These are phyloP conservation scores for Cercophora sp. DNA, from an alignment of 495 filamentous ascomycete species.

Conservation along the genomic window DNA sequence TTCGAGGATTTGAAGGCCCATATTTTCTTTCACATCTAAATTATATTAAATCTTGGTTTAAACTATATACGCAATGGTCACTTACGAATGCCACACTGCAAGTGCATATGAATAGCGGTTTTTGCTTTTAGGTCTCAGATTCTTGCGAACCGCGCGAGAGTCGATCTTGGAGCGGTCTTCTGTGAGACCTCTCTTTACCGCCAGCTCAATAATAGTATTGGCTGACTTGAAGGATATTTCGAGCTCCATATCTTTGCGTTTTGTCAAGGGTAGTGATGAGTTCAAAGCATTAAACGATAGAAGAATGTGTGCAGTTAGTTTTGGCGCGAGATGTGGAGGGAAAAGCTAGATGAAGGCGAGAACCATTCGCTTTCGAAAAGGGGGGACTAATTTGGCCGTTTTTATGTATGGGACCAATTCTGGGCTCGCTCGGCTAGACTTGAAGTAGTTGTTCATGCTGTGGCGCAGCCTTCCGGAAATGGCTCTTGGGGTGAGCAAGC, in stretches of 20 bases:
- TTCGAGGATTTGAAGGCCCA: constrained; percentile 8
- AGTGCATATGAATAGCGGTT: neutral
- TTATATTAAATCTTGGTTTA: constrained; percentile 2
- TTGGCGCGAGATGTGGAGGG: constrained; percentile 1
- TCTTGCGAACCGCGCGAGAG: constrained; percentile 5
- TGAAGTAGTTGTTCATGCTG: neutral
- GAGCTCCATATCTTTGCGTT: constrained; percentile 5
- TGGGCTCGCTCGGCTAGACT: constrained; percentile 4
- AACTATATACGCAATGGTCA: constrained; percentile 4
- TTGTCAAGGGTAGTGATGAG: constrained; percentile 5
- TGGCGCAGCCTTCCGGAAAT: neutral
- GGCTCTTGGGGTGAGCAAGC: neutral
- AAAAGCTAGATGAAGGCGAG: constrained; percentile 4
- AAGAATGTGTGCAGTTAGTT: constrained; percentile 5
- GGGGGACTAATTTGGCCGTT: neutral
- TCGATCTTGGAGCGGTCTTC: constrained; percentile 8
- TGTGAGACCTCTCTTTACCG: constrained; percentile 3
- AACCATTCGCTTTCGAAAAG: constrained; percentile 6
- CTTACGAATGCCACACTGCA: constrained; percentile 10
- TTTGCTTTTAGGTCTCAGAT: constrained; percentile 11
- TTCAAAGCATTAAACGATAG: neutral
- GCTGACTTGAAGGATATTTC: neutral
- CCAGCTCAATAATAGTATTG: constrained; percentile 1
- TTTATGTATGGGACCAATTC: constrained; percentile 7
- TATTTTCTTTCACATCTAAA: neutral